Conservation (phyloP, 1,284 basidiomycete species). For the Rhodotorula glutinis region DNA sequence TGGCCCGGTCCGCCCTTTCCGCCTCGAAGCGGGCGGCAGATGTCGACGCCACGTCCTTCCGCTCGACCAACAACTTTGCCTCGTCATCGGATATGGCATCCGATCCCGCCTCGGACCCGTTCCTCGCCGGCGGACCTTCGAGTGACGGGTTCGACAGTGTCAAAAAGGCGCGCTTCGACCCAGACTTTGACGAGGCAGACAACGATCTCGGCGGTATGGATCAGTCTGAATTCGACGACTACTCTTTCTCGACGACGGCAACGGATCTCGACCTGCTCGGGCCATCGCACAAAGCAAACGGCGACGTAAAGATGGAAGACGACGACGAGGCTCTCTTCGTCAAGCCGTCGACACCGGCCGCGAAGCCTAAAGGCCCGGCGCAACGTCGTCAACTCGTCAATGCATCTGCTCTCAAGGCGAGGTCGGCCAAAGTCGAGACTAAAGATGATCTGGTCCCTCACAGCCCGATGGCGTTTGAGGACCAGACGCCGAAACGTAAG, state of each 20-base stretch:
- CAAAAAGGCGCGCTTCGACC: constrained; percentile 33
- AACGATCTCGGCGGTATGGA: constrained; percentile 27
- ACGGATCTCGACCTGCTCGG: constrained; percentile 5
- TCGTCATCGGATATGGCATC: constrained; percentile 14
- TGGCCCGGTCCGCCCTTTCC: constrained; percentile 16
- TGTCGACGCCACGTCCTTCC: constrained; percentile 13
- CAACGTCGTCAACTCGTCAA: constrained; percentile 50
- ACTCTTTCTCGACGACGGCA: neutral
- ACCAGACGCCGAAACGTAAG: constrained; percentile 58
- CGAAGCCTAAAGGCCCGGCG: constrained; percentile 42
- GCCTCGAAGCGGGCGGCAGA: constrained; percentile 32
- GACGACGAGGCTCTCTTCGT: constrained; percentile 46
- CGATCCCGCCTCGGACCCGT: constrained; percentile 18
- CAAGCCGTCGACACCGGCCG: constrained; percentile 31
- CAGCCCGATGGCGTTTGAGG: constrained; percentile 56
- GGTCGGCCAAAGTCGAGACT: constrained; percentile 28
- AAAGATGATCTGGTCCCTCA: constrained; percentile 25
- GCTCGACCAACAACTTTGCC: neutral
- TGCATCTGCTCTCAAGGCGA: constrained; percentile 32
- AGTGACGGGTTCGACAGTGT: constrained; percentile 29
- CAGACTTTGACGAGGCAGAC: constrained; percentile 6
- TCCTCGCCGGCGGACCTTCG: constrained; percentile 16
- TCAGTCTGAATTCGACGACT: constrained; percentile 9
- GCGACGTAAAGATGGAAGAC: constrained; percentile 42
- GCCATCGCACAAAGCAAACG: constrained; percentile 12